These are phyloP conservation scores for Begonia masoniana DNA, from an alignment of 306 rosid genomes.

Conservation along the genomic window DNA sequence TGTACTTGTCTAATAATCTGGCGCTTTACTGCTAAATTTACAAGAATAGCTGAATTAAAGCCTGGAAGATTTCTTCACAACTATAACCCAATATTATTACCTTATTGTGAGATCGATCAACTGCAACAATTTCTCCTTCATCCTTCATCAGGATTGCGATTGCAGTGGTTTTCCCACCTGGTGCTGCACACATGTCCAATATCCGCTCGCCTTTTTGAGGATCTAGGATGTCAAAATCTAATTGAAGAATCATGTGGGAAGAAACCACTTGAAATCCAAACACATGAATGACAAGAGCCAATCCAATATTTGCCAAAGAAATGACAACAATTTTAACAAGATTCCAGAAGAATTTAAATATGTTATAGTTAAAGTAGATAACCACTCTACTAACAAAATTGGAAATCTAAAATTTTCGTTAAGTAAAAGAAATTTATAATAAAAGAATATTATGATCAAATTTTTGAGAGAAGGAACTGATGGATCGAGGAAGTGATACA, in stretches of 20 bases:
- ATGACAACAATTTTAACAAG: too few species aligned
- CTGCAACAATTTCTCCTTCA: slow-evolving; percentile 82
- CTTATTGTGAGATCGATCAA: slow-evolving; percentile 95
- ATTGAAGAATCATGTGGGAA: not conserved
- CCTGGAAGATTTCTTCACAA: slow-evolving; percentile 6
- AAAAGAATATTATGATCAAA: too few species aligned
- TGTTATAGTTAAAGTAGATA: too few species aligned
- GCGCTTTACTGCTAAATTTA: too few species aligned
- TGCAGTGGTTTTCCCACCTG: slow-evolving; percentile 97
- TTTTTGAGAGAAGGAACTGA: too few species aligned
- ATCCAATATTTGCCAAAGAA: not conserved
- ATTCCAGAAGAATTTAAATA: too few species aligned
- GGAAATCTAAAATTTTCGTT: too few species aligned
- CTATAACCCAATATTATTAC: slow-evolving; percentile 23
- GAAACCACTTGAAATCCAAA: not conserved
- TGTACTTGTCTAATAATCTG: too few species aligned
- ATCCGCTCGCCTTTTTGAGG: slow-evolving; percentile 79
- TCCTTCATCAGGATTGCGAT: slow-evolving; percentile 88
- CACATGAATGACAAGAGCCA: not conserved
- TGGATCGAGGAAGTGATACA: too few species aligned
- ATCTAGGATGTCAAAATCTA: slow-evolving; percentile 32
- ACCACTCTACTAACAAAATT: too few species aligned
- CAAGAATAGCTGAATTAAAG: not conserved
- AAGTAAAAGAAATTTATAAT: too few species aligned
- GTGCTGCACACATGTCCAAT: slow-evolving; percentile 99